Evolutionary conservation across 2,329 filamentous ascomycete species (phyloP), one percentile per base, ranked within the genome.

Genomic region (Claviceps monticola): DNA sequence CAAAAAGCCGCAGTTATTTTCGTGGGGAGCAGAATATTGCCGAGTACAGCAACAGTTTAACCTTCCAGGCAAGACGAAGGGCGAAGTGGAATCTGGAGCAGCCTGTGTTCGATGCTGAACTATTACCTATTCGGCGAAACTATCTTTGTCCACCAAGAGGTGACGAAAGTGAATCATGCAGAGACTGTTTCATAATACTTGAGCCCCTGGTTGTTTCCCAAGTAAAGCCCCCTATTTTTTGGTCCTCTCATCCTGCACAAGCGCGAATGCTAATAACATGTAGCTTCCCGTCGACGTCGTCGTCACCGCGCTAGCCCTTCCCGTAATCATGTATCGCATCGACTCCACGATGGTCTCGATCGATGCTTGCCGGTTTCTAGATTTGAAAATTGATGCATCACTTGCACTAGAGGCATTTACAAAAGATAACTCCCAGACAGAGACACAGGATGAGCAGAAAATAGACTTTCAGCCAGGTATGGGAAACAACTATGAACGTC

Each of bases 401-500:
- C 71, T 94, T 29, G 90, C 90, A 0, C 73, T 98, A 0, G 90
- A 96, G 62, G 89, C 93, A 0, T 72, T 96, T 52, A 98, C 93
- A 0, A 96, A 98, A 62, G 88, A 96, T 60, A 90, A 85, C 0
- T 86, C 94, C 58, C 90, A 90, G 56, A 83, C 82, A 0, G 84
- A 85, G 7, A 87, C 95, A 39, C 78, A 88, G 54, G 74, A 72
- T 0, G 71, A 76, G 37, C 75, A 84, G 52, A 79, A 85, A 41
- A 68, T 88, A 50, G 86, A 89, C 58, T 82, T 90, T 46, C 86
- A 89, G 59, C 73, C 78, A 47, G 90, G 89, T 2, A 95, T 95
- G 88, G 88, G 89, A 1, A 84, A 83, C 41, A 97, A 97, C 59
- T 98, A 98, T 60, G 93, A 98, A 65, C 80, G 93, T 13, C 75